Conservation (phyloP, 495 filamentous ascomycete species). For the Haplographium delicatum region DNA sequence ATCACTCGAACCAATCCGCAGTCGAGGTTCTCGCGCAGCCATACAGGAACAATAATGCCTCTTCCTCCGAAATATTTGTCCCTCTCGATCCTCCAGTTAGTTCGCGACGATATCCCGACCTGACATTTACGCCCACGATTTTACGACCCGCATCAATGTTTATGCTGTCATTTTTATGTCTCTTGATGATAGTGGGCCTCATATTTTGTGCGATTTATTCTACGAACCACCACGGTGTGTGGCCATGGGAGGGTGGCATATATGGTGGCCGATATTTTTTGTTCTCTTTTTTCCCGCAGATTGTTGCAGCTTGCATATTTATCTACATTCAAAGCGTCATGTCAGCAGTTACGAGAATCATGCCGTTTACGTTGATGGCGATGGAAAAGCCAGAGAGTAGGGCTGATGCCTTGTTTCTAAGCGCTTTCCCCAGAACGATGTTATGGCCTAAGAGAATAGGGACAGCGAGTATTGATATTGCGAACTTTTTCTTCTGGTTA, state of each 20-base stretch:
- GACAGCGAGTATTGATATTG: conserved; percentile 48
- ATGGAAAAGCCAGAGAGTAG: conserved; percentile 45
- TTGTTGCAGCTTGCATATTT: conserved; percentile 66
- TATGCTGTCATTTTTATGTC: conserved; percentile 50
- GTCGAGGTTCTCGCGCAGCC: conserved; percentile 1
- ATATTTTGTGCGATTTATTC: conserved; percentile 73
- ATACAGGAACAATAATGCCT: not conserved
- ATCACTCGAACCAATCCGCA: conserved; percentile 1
- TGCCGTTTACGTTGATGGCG: conserved; percentile 73
- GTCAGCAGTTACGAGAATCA: conserved; percentile 65
- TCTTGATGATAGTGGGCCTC: conserved; percentile 67
- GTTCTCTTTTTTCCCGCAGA: conserved; percentile 75
- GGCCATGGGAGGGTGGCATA: conserved; percentile 54
- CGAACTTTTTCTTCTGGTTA: conserved; percentile 55
- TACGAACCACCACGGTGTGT: conserved; percentile 54
- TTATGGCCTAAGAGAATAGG: conserved; percentile 54
- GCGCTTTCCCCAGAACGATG: conserved; percentile 46
- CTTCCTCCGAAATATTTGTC: conserved; percentile 19
- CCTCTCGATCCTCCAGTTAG: conserved; percentile 19
- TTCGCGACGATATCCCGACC: conserved; percentile 15
- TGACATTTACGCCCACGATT: conserved; percentile 45
- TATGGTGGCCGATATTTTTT: conserved; percentile 75
- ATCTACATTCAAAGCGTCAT: conserved; percentile 72
- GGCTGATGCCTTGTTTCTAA: conserved; percentile 22
- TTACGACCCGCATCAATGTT: conserved; percentile 59